Conservation (phyloP, 345 rosid species). For the sweet orange (Citrus sinensis) region DNA sequence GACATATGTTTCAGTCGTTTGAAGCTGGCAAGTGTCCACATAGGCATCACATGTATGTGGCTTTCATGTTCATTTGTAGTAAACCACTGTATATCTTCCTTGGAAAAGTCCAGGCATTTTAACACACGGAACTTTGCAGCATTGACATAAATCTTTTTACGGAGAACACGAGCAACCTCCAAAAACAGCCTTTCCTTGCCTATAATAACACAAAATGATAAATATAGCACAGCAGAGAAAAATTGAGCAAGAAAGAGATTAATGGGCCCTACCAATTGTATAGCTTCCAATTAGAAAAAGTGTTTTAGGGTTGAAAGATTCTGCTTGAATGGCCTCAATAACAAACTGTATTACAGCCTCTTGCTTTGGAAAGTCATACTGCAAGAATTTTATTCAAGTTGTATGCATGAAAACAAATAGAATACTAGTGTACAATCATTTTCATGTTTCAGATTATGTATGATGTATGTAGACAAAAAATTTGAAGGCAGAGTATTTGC, state of each 20-base stretch:
- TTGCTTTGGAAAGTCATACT: constrained; percentile 97
- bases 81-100: constrained; percentile 89
- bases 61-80: constrained; percentile 80
- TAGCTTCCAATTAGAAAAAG: constrained; percentile 93
- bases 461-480: not conserved
- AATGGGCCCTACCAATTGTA: constrained; percentile 63
- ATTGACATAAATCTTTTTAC: constrained; percentile 62
- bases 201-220: constrained; percentile 16
- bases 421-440: not conserved
- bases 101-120: constrained; percentile 68
- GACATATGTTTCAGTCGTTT: constrained; percentile 77
- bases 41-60: constrained; percentile 88
- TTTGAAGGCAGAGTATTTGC: not conserved
- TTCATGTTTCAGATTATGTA: not conserved
- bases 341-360: constrained; percentile 92
- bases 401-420: not conserved
- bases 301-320: constrained; percentile 81
- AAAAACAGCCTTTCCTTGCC: constrained; percentile 94
- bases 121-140: constrained; percentile 64
- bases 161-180: constrained; percentile 86
- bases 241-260: constrained; percentile 1
- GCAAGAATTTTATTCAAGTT: constrained; percentile 20
- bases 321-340: constrained; percentile 94
- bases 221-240: not conserved
- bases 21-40: constrained; percentile 98